Conservation (phyloP, 257 asterid species). For the Knoxia roxburghii region DNA sequence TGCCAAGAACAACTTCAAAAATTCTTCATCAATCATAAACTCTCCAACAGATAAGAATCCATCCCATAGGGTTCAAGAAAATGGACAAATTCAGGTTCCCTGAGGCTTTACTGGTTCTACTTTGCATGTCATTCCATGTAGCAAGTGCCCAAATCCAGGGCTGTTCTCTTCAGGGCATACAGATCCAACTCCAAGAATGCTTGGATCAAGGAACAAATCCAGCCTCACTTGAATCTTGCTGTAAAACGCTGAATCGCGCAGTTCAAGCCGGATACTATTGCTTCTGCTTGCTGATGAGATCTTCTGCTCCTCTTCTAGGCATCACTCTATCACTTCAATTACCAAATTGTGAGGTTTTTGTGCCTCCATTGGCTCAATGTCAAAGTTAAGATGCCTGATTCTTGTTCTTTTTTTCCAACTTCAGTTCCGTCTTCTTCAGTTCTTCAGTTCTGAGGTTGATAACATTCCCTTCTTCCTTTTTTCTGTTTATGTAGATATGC, state of each 20-base stretch:
- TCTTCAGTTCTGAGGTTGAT: not conserved
- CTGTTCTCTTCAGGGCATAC: conserved; percentile 34
- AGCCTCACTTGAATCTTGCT: conserved; percentile 30
- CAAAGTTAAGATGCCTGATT: conserved; percentile 24
- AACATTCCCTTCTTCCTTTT: too few species aligned
- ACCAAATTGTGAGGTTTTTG: conserved; percentile 33
- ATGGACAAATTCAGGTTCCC: conserved; percentile 6
- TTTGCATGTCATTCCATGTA: not conserved
- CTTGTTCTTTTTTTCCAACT: not conserved
- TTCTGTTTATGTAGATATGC: not conserved
- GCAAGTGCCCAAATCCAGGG: conserved; percentile 18
- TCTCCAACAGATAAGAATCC: not conserved
- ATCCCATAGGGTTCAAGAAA: not conserved
- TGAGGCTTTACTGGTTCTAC: not conserved
- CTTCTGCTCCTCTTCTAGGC: conserved; percentile 25
- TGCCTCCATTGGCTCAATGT: conserved; percentile 38
- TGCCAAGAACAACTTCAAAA: not conserved
- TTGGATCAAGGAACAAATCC: conserved; percentile 18
- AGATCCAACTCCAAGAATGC: conserved; percentile 37
- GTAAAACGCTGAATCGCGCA: conserved; percentile 32
- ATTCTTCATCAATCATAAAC: not conserved
- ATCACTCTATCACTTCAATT: conserved; percentile 23
- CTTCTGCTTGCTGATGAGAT: conserved; percentile 30
- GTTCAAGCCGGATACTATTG: conserved; percentile 41
- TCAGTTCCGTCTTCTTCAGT: not conserved